Base-by-base conservation (phyloP, 2,329 filamentous ascomycete genomes). In the Phaeomoniella chlamydospora region DNA sequence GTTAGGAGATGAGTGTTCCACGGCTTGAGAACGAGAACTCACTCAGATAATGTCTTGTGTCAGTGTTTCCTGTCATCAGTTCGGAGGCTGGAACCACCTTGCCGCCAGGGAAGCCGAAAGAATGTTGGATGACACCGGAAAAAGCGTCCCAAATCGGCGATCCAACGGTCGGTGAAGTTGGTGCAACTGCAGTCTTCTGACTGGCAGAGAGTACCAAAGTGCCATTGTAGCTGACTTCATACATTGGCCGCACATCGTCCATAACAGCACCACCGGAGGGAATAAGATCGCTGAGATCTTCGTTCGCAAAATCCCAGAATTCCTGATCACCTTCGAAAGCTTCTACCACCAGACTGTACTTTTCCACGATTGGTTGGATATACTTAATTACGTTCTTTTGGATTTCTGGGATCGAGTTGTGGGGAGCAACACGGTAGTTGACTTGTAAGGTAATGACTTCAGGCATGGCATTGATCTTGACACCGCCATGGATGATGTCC, bases 381-480 rank as follows among this genome's bases (percentile, higher is more conserved):
- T 74, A 51, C 10, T 55, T 46, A 6, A 68, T 51, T 0, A 77
- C 58, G 33, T 69, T 65, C 14, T 55, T 47, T 44, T 73, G 63
- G 16, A 80, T 64, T 9, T 62, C 55, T 0, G 57, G 49, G 0
- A 69, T 57, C 16, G 54, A 62, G 33, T 77, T 70, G 31, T 72
- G 70, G 4, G 70, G 60, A 16, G 62, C 58, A 37, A 67, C 55
- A 5, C 64, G 57, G 37, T 65, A 73, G 55, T 82, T 80, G 36
- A 81, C 66, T 0, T 68, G 64, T 0, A 71, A 57, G 0, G 57
- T 58, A 0, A 67, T 70, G 6, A 64, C 60, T 46, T 81, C 77
- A 0, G 78, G 78, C 32, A 82, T 64, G 0, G 77, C 74, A 41
- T 82, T 82, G 49, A 70, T 67, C 57, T 82, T 82, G 34, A 71